Conservation (phyloP, 768 basidiomycete species). For the Boletus coccyginus region DNA sequence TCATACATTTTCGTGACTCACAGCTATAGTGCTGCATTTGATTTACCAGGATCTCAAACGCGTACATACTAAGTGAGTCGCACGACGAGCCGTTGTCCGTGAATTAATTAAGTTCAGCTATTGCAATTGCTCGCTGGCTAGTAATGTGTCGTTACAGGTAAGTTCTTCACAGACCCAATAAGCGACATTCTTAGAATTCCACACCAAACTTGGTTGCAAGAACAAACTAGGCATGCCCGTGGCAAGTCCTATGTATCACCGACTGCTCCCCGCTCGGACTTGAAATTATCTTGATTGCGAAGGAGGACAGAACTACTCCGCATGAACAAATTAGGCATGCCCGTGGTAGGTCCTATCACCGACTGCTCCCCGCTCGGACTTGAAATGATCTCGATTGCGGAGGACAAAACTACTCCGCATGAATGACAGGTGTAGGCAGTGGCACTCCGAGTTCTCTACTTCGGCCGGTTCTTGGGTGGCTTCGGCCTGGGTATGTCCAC, state of each 20-base stretch:
- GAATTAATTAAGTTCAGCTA: slow-evolving; percentile 37
- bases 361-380: slow-evolving; percentile 23
- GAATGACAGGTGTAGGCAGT: too few species aligned
- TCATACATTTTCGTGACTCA: slow-evolving; percentile 28
- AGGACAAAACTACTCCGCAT: slow-evolving; percentile 11
- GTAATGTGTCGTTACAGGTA: slow-evolving; percentile 27
- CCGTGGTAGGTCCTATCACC: slow-evolving; percentile 33
- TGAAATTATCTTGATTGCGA: slow-evolving; percentile 25
- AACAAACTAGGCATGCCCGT: slow-evolving; percentile 33
- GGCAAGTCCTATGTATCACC: slow-evolving; percentile 34
- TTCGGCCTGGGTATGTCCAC: too few species aligned
- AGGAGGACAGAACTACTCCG: slow-evolving; percentile 13
- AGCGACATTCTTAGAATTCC: slow-evolving; percentile 31
- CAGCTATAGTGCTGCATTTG: slow-evolving; percentile 26
- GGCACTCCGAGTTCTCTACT: too few species aligned
- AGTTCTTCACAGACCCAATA: slow-evolving; percentile 27
- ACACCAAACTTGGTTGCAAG: slow-evolving; percentile 19
- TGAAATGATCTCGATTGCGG: slow-evolving; percentile 24
- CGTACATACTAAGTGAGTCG: slow-evolving; percentile 19
- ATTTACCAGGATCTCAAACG: slow-evolving; percentile 33
- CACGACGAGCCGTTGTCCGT: slow-evolving; percentile 23
- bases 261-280: slow-evolving; percentile 23
- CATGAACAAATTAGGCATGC: slow-evolving; percentile 32
- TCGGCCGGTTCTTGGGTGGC: too few species aligned
- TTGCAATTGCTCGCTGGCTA: slow-evolving; percentile 26